These are phyloP conservation scores for Fraxinus baroniana DNA, from an alignment of 305 asterid species.

Conservation along the genomic window DNA sequence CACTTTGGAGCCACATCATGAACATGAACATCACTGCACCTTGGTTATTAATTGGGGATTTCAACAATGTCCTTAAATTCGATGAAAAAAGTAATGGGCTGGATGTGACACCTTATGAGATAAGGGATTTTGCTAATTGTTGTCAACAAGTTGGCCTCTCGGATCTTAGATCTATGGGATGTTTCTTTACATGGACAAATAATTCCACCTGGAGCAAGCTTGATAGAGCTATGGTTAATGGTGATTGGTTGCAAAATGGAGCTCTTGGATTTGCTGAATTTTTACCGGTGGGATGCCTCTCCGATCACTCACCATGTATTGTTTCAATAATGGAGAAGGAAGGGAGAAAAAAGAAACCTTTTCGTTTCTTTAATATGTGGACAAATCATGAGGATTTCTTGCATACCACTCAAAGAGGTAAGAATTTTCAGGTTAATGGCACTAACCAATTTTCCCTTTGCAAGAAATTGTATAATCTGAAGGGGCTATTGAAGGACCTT, in stretches of 20 bases:
- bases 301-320: neutral
- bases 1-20: no score
- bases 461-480: neutral
- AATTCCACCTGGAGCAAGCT: no score
- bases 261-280: neutral
- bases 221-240: neutral
- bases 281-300: neutral
- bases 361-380: neutral
- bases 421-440: rapidly evolving
- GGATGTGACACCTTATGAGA: no score
- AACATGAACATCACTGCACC: neutral
- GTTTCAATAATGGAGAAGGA: neutral
- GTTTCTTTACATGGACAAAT: neutral
- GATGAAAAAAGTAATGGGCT: no score
- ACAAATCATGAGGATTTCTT: neutral
- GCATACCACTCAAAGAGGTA: neutral
- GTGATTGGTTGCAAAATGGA: neutral
- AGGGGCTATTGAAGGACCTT: rapidly evolving
- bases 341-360: rapidly evolving
- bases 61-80: neutral
- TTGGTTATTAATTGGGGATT: neutral
- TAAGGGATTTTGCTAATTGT: neutral
- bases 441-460: neutral
- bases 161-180: neutral
- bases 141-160: neutral